These are phyloP conservation scores for Penstemon barbatus DNA, from an alignment of 257 asterid genomes.

Conservation along the genomic window DNA sequence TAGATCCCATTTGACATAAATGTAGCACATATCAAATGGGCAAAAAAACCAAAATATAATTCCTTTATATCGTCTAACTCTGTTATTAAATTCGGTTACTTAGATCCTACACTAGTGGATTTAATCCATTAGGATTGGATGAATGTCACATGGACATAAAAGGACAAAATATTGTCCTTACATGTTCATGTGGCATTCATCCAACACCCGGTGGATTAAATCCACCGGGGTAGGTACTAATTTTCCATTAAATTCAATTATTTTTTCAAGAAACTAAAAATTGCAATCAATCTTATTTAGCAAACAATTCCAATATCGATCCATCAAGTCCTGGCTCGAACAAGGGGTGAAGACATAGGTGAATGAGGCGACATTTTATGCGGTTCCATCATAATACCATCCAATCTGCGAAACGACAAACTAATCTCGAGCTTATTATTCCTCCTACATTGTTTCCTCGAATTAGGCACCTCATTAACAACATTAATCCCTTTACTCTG, in stretches of 20 bases:
- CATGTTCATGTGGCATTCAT: too few relatives aligned
- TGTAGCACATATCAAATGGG: slow-evolving; percentile 15
- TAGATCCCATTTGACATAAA: slow-evolving; percentile 24
- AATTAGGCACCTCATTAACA: neutral
- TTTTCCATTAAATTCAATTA: too few relatives aligned
- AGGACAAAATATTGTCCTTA: too few relatives aligned
- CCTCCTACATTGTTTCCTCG: slow-evolving; percentile 49
- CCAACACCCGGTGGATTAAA: too few relatives aligned
- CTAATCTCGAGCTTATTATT: slow-evolving; percentile 59
- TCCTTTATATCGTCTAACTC: slow-evolving; percentile 9
- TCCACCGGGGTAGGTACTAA: too few relatives aligned
- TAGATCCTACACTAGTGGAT: too few relatives aligned
- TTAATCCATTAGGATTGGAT: too few relatives aligned
- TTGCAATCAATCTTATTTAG: slow-evolving; percentile 16
- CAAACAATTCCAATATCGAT: neutral
- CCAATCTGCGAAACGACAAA: slow-evolving; percentile 64
- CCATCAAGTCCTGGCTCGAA: slow-evolving; percentile 56
- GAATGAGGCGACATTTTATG: slow-evolving; percentile 67
- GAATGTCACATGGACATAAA: too few relatives aligned
- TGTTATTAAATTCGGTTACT: too few relatives aligned
- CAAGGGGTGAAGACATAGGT: slow-evolving; percentile 85
- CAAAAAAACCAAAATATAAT: slow-evolving; percentile 22
- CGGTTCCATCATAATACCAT: slow-evolving; percentile 45
- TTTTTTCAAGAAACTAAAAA: neutral
- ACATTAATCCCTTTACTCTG: slow-evolving; percentile 34